phyloP scores from a whole-genome alignment of 139 green algal genomes.

The Coelastrella sp. region DNA sequence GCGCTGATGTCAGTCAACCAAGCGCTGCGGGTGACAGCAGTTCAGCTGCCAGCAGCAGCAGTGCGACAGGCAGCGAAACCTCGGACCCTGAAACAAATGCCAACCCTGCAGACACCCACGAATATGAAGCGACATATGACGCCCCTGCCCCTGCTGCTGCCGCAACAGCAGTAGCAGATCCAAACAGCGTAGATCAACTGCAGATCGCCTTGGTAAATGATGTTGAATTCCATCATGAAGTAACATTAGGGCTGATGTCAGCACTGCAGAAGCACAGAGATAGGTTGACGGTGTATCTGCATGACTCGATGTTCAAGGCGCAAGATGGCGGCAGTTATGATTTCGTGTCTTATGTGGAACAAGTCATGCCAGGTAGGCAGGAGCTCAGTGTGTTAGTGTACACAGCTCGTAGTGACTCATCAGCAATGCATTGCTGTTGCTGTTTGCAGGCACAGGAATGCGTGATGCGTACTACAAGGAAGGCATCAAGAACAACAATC shows the following conservation, averaged over 20 bases:
- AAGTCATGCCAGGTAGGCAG: constrained; percentile 30
- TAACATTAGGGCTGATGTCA: constrained; percentile 37
- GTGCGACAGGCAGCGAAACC: neutral
- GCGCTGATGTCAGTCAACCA: neutral
- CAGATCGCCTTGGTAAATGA: constrained; percentile 45
- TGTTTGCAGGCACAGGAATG: neutral
- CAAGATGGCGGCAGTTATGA: constrained; percentile 4
- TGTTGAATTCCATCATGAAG: constrained; percentile 51
- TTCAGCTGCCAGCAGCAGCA: neutral
- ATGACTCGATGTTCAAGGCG: constrained; percentile 5
- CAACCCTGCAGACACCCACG: neutral
- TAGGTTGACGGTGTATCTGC: constrained; percentile 41
- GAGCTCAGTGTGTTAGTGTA: no score
- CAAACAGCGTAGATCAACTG: neutral
- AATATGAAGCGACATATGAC: neutral
- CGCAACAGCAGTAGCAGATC: neutral
- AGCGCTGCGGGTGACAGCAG: neutral
- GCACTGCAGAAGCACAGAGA: constrained; percentile 39
- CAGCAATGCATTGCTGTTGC: neutral
- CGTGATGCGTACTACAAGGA: constrained; percentile 41
- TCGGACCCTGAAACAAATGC: no score
- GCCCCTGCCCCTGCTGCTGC: constrained; percentile 2
- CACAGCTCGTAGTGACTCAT: no score
- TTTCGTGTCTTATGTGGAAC: neutral
- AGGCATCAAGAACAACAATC: constrained; percentile 30